Evolutionary conservation across 352 stramenopile species (phyloP), one percentile per base, ranked within the genome.

Genomic region (Phytopythium litorale): DNA sequence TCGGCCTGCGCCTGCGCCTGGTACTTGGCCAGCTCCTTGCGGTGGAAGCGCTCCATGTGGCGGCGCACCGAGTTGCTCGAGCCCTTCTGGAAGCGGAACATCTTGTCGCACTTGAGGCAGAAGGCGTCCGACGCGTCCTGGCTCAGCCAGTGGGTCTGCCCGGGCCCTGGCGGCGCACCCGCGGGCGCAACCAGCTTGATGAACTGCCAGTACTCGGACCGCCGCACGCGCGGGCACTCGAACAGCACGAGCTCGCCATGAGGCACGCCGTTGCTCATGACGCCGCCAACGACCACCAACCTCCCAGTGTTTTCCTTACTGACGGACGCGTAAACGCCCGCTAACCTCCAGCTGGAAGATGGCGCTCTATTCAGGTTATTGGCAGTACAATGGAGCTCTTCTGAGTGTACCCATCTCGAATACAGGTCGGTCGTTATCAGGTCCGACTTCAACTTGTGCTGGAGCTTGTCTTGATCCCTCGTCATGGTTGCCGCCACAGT

Each of bases 131-230:
- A 73, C 42, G 76, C 73, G 60, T 84, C 76, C 61, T 84, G 76
- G 59, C 76, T 84, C 51, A 81, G 62, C 76, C 76, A 84, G 64
- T 84, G 75, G 12, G 67, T 78, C 66, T 80, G 75, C 2, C 66
- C 73, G 4, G 70, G 60, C 15, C 68, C 65, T 15, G 63, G 74
- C 51, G 66, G 60, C 21, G 45, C 25, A 16, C 57, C 66, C 11
- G 62, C 49, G 23, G 76, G 74, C 28, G 72, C 78, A 42, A 84
- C 70, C 45, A 88, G 72, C 66, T 78, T 78, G 58, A 85, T 82
- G 65, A 81, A 88, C 68, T 88, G 78, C 75, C 78, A 87, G 71
- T 80, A 83, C 62, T 79, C 78, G 51, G 67, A 67, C 30, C 76
- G 73, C 60, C 78, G 78, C 61, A 85, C 68, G 43, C 70, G 78